Evolutionary conservation across 176 grass and related monocot species (phyloP).

Genomic region (Oryza nivara): DNA sequence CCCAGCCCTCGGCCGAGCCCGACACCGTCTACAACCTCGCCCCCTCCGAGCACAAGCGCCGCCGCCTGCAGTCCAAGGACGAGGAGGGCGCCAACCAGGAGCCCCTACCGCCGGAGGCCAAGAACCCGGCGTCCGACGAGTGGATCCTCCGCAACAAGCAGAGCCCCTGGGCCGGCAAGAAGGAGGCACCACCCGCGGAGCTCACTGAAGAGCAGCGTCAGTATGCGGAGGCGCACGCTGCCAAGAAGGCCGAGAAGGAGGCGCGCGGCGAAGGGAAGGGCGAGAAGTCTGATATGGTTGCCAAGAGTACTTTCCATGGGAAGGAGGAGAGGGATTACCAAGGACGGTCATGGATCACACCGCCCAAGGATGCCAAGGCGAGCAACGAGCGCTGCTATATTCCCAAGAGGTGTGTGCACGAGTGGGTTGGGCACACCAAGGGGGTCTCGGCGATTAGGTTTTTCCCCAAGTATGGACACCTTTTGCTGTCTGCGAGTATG

Average conservation of each 20-base stretch:
- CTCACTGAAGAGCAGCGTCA: constrained; percentile 94
- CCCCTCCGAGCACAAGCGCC: constrained; percentile 91
- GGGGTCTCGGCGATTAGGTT: constrained; percentile 91
- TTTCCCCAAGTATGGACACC: constrained; percentile 85
- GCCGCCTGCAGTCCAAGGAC: constrained; percentile 68
- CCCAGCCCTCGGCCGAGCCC: constrained; percentile 49
- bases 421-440: constrained; percentile 95
- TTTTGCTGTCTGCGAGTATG: constrained; percentile 92
- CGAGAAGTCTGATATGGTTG: constrained; percentile 61
- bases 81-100: constrained; percentile 22
- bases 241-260: constrained; percentile 99
- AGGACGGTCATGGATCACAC: constrained; percentile 90
- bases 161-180: constrained; percentile 96
- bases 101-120: constrained; percentile 36
- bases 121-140: constrained; percentile 78
- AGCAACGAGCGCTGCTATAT: constrained; percentile 87
- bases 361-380: constrained; percentile 92
- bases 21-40: constrained; percentile 89
- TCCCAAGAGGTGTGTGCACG: constrained; percentile 96
- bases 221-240: constrained; percentile 85
- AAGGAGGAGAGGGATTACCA: constrained; percentile 98
- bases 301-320: constrained; percentile 93
- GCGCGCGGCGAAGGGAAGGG: constrained; percentile 64
- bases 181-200: constrained; percentile 61
- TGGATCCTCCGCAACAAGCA: constrained; percentile 85